phyloP scores from a whole-genome alignment of 2,329 filamentous ascomycete genomes.

The Botryotinia convoluta region DNA sequence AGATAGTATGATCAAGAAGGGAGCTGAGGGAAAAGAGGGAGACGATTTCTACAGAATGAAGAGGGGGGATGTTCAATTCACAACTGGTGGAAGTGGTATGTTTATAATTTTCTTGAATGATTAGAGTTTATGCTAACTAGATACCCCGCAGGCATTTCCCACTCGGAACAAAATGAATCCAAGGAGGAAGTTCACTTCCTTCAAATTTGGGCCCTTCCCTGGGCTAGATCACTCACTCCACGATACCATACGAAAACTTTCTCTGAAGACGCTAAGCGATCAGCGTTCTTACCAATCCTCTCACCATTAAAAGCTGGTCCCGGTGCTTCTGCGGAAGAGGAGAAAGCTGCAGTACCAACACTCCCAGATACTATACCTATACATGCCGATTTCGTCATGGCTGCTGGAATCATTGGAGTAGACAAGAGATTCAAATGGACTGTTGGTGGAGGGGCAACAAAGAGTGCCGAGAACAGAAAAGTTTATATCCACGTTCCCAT shows the following conservation, averaged over 20 bases:
- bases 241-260: slow-evolving; percentile 75
- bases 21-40: slow-evolving; percentile 51
- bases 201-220: slow-evolving; percentile 85
- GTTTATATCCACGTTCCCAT: slow-evolving; percentile 80
- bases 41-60: slow-evolving; percentile 70
- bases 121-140: slow-evolving; percentile 24
- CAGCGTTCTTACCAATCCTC: slow-evolving; percentile 70
- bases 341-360: slow-evolving; percentile 60
- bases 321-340: slow-evolving; percentile 59
- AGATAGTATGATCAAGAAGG: slow-evolving; percentile 77
- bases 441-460: slow-evolving; percentile 56
- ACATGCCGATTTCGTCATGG: slow-evolving; percentile 82
- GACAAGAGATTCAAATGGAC: slow-evolving; percentile 67
- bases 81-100: slow-evolving; percentile 73
- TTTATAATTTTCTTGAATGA: background rate
- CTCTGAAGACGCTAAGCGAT: slow-evolving; percentile 67
- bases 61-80: slow-evolving; percentile 85
- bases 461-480: slow-evolving; percentile 59
- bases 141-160: slow-evolving; percentile 57
- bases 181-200: slow-evolving; percentile 72
- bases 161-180: slow-evolving; percentile 81
- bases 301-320: slow-evolving; percentile 68
- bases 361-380: slow-evolving; percentile 73
- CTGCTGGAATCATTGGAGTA: slow-evolving; percentile 68
- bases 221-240: slow-evolving; percentile 68